Evolutionary conservation across 345 rosid species (phyloP), one percentile per base, ranked within the genome.

Genomic region (Pseudoturritis turrita): DNA sequence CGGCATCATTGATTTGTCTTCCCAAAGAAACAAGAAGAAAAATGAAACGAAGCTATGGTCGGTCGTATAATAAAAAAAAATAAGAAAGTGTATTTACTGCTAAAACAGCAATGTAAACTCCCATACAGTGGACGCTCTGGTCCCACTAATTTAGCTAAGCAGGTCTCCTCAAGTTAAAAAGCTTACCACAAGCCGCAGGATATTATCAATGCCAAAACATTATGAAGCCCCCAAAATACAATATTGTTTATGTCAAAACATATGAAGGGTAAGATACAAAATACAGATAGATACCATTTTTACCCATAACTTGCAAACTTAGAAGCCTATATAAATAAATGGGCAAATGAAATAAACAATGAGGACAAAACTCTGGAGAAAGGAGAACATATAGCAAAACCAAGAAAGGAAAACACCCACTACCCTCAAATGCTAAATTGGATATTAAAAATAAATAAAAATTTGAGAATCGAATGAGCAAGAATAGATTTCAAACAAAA

Each of bases 361-460:
- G 65, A 25, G 22, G 56, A 25, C 77, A 64, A 64, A 73, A 73
- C 71, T 65, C 51, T 54, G 49, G 39, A 51, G 62, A 50, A 40
- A 56, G 12, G 1, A 45, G 1, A 45, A 26, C 15, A 12, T 5
- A 23, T 7, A 35, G 10, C 51, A 49, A 51, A 50, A 33, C 19
- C 73, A 21, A 29, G 22, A 28, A 36, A 52, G 8, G 40, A 54
- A 54, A 28, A 69, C 45, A 35, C 73, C 23, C 73, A 14, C 35
- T 22, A 31, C 73, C 36, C 36, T 29, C 64, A 45, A 44, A 29
- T 15, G 26, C 56, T 33, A 15, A n/a, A 14, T 10, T 49, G 33
- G 23, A 11, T 21, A 15, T 36, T 47, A 18, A 9, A 0, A 8
- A 9, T 17, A 9, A 41, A 68, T 13, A 45, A 22, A 8, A 14